Evolutionary conservation across 768 basidiomycete species (phyloP).

Genomic region (Chalciporus pseudorubinellus): DNA sequence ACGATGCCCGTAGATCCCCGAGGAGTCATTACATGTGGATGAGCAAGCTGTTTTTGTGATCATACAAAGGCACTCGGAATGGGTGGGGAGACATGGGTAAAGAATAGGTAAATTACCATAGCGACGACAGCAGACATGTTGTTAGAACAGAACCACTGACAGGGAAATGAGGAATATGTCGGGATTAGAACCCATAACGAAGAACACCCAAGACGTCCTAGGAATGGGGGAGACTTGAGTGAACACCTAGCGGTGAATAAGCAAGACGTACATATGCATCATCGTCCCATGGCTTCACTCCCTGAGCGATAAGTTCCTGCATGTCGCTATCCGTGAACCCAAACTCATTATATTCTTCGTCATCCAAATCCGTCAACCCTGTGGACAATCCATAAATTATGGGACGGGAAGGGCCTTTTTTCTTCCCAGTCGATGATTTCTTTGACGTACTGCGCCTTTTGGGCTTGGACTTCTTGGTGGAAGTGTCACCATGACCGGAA

Average conservation of each 20-base stretch:
- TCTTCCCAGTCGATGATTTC: conserved; percentile 2
- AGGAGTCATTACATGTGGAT: too few relatives aligned
- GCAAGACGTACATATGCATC: conserved; percentile 36
- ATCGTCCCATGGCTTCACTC: conserved; percentile 47
- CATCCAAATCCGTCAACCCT: not conserved
- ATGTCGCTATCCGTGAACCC: conserved; percentile 34
- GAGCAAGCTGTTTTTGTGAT: too few relatives aligned
- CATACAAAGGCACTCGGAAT: too few relatives aligned
- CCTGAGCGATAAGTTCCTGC: conserved; percentile 36
- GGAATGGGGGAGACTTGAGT: not conserved
- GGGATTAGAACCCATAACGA: not conserved
- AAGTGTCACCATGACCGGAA: not conserved
- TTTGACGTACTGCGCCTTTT: not conserved
- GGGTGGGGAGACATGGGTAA: not conserved
- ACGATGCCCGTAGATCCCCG: too few relatives aligned
- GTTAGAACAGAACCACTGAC: not conserved
- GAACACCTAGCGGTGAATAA: not conserved
- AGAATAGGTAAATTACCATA: too few relatives aligned
- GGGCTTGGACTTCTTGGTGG: not conserved
- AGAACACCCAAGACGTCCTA: conserved; percentile 20
- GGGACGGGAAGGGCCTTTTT: not conserved
- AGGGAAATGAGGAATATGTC: too few relatives aligned
- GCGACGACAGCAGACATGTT: not conserved
- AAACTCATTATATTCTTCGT: conserved; percentile 1
- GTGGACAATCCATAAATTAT: not conserved